A percentile compares a stretch with the other conserved stretches of the same genome.
These are phyloP conservation scores for Eucalyptus polyanthemos DNA, from an alignment of 345 rosid genomes.

Conservation along the genomic window DNA sequence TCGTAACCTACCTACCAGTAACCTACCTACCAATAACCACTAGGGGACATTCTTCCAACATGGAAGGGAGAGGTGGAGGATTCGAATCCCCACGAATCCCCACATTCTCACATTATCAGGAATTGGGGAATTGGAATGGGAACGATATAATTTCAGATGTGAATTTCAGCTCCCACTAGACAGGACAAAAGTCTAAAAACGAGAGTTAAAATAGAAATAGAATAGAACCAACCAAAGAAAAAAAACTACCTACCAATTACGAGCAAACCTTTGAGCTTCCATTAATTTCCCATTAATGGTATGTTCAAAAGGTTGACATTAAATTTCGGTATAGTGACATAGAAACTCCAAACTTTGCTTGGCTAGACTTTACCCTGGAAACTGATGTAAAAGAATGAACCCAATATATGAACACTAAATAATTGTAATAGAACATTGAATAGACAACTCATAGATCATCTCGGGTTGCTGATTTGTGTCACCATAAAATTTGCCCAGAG, in stretches of 20 bases:
- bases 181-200: no score
- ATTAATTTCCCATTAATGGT: background rate
- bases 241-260: background rate
- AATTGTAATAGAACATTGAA: background rate
- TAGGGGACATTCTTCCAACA: no score
- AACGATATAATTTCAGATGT: no score
- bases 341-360: background rate
- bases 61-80: no score
- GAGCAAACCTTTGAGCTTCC: background rate
- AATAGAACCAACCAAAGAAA: no score
- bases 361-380: background rate
- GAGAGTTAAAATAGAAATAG: no score
- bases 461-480: background rate
- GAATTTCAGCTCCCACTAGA: no score
- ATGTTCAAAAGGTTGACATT: background rate
- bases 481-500: background rate
- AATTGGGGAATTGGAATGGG: no score
- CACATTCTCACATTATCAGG: no score
- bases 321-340: background rate
- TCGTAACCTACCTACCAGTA: background rate
- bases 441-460: background rate
- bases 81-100: no score
- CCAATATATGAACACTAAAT: background rate
- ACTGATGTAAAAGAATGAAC: background rate
- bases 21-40: no score